Conservation (phyloP, 768 basidiomycete species). For the Boletus subcaerulescens region DNA sequence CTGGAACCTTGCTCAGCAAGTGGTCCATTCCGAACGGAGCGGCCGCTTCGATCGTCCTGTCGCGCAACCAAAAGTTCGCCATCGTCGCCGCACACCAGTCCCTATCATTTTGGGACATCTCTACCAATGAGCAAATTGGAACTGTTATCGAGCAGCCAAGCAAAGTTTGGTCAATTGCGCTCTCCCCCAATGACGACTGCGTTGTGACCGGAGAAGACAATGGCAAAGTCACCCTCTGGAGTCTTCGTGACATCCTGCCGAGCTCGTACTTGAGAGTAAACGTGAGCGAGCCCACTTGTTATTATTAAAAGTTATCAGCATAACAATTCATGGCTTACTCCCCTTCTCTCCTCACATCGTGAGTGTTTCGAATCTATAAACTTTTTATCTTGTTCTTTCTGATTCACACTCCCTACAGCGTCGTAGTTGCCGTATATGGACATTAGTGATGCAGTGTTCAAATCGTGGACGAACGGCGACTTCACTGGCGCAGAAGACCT, state of each 20-base stretch:
- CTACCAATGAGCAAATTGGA: not conserved
- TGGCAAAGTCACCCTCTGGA: not conserved
- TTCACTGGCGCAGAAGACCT: not conserved
- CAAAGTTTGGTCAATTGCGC: not conserved
- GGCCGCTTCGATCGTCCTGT: not conserved
- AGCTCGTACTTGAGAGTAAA: not conserved
- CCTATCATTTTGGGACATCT: not conserved
- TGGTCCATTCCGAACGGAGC: not conserved
- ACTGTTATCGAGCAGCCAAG: not conserved
- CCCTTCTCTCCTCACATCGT: not conserved
- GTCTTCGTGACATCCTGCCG: not conserved
- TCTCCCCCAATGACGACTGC: not conserved
- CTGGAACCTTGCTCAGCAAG: not conserved
- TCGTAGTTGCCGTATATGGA: not conserved
- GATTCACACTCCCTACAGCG: not conserved
- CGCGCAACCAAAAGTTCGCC: not conserved
- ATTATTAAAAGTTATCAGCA: no score
- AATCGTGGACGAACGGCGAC: not conserved
- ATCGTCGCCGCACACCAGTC: not conserved
- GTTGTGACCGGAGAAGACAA: not conserved
- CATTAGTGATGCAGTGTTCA: not conserved
- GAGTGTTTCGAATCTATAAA: not conserved
- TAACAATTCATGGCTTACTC: no score
- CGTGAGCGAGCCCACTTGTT: not conserved
- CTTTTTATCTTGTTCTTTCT: not conserved